Evolutionary conservation across 2,329 filamentous ascomycete species (phyloP), one percentile per base, ranked within the genome.

Genomic region (Xylariomycetidae sp.): DNA sequence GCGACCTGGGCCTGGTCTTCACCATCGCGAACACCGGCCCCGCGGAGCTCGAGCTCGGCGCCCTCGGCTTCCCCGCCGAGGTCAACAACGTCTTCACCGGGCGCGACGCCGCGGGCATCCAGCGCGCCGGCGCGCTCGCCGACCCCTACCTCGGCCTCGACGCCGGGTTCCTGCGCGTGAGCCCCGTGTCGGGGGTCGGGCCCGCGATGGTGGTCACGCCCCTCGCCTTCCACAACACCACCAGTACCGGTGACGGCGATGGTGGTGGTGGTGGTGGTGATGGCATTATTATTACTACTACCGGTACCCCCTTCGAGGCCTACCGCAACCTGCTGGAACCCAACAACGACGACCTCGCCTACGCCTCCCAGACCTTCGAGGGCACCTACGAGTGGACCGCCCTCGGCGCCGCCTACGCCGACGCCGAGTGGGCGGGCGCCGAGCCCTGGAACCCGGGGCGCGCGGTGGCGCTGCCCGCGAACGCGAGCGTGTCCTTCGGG

Each of bases 41-140:
- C 0, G 40, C 48, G 0, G 38, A 56, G 0, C 35, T 79, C 3
- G 74, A 79, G 37, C 52, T 79, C 5, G 75, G 75, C 2, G 68
- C 68, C 29, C 58, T 79, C 2, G 75, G 74, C 0, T 68, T 79
- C 31, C 74, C 74, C 0, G 64, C 72, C 14, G 72, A 76, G 48
- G 75, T 78, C 57, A 79, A 79, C 56, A 79, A 70, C 50, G 76
- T 79, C 43, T 79, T 79, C 46, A 74, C 65, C 10, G 59, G 60
- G 27, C 64, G 72, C 7, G 52, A 56, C 2, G 63, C 72, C 0
- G 54, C 56, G 3, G 64, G 73, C 6, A 74, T 68, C 6, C 64
- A 68, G 33, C 52, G 57, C 0, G 59, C 63, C 17, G 79, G 75
- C 47, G 71, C 70, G 0, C 60, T 79, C 3, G 63, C 70, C 0